These are phyloP conservation scores for Solanum raphanifolium DNA, from an alignment of 257 asterid genomes.

Conservation along the genomic window DNA sequence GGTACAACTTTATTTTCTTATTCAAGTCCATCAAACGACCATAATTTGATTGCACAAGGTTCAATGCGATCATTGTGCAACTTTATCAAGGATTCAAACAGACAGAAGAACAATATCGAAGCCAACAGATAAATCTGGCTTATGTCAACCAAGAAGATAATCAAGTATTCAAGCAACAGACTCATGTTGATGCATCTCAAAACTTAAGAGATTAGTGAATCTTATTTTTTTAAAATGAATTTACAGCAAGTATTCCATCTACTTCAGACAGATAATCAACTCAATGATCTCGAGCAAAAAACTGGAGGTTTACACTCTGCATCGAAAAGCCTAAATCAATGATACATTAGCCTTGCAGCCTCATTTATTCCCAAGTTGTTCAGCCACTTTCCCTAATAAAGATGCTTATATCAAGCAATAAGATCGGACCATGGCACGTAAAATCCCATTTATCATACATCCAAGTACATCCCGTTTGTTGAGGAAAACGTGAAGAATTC, in stretches of 20 bases:
- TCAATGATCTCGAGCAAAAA: background rate
- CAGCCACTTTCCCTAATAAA: background rate
- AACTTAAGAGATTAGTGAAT: background rate
- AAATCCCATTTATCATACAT: slow-evolving; percentile 2
- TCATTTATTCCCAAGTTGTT: background rate
- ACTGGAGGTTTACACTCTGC: background rate
- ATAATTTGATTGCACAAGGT: background rate
- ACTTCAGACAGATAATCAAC: background rate
- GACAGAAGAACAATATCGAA: background rate
- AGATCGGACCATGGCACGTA: background rate
- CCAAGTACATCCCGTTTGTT: background rate
- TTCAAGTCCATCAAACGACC: background rate
- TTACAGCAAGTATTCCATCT: background rate
- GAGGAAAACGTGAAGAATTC: slow-evolving; percentile 9
- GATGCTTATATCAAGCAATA: background rate
- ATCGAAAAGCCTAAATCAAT: background rate
- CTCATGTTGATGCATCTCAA: background rate
- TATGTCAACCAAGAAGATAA: background rate
- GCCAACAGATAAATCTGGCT: background rate
- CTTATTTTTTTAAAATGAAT: background rate
- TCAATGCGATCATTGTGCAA: background rate
- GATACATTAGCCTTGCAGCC: background rate
- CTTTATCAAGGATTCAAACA: background rate
- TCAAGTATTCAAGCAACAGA: background rate
- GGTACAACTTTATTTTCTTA: background rate